Evolutionary conservation across 257 asterid genomes (phyloP).

Genomic region (Nicotiana tomentosiformis): DNA sequence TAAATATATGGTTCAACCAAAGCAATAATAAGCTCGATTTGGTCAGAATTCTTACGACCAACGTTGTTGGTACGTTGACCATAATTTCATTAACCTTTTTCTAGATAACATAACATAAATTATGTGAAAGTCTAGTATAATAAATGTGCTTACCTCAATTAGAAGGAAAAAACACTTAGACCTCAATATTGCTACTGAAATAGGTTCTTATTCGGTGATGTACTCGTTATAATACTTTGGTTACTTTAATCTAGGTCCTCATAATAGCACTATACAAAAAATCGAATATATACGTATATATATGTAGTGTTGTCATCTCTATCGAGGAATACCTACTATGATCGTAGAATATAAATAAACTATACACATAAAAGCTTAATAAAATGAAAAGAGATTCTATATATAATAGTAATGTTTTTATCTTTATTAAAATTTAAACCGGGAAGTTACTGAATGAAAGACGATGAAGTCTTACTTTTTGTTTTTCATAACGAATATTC

Average conservation of each 20-base stretch:
- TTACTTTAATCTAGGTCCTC: not conserved
- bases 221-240: not conserved
- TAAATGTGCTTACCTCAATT: not conserved
- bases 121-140: not conserved
- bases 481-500: not conserved
- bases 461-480: not conserved
- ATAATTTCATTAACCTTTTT: not conserved
- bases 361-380: too few species aligned
- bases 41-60: too few species aligned
- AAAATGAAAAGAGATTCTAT: too few species aligned
- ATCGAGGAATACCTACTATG: not conserved
- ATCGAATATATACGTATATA: too few species aligned
- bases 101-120: not conserved
- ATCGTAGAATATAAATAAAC: too few species aligned
- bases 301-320: not conserved
- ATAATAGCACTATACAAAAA: too few species aligned
- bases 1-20: not conserved
- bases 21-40: not conserved
- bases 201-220: not conserved
- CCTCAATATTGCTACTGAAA: not conserved
- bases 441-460: too few species aligned
- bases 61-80: not conserved
- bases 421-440: too few species aligned
- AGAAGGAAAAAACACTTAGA: not conserved
- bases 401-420: too few species aligned